Conservation (phyloP, 139 green algal species). For the Chlorella sp. region DNA sequence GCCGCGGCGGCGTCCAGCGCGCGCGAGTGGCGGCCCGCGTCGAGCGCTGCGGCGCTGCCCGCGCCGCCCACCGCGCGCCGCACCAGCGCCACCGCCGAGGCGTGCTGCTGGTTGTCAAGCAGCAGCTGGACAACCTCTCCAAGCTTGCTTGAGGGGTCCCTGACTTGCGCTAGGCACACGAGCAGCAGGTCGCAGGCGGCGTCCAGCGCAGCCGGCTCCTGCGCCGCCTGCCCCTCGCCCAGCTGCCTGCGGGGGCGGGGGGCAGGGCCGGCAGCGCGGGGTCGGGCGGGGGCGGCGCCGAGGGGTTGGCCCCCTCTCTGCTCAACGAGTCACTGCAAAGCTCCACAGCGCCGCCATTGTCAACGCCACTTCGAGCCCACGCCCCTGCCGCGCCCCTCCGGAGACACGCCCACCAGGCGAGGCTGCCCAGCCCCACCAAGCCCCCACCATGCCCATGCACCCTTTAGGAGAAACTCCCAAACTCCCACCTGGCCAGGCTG, state of each 20-base stretch:
- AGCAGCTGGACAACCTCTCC: conserved; percentile 16
- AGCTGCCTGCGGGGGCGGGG: conserved; percentile 15
- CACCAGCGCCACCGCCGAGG: neutral
- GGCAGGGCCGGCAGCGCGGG: too few relatives aligned
- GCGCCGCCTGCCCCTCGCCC: neutral
- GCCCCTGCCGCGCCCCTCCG: too few relatives aligned
- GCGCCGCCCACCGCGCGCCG: neutral
- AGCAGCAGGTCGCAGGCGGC: conserved; percentile 32
- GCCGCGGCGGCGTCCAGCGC: conserved; percentile 14
- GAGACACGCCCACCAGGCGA: too few relatives aligned
- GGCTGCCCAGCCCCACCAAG: too few relatives aligned
- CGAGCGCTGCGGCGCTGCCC: neutral
- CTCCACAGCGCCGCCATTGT: too few relatives aligned
- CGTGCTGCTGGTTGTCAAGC: neutral
- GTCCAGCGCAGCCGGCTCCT: neutral
- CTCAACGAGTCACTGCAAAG: too few relatives aligned
- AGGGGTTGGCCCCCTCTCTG: too few relatives aligned
- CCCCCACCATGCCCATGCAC: too few relatives aligned
- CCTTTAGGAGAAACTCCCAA: too few relatives aligned
- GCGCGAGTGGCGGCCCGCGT: neutral
- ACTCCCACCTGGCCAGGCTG: conserved; percentile 19
- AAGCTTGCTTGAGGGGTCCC: conserved; percentile 18
- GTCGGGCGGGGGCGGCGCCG: too few relatives aligned
- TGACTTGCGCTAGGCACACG: conserved; percentile 23
- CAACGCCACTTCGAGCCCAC: too few relatives aligned